phyloP scores from a whole-genome alignment of 140 eudicot species.

The Stevia rebaudiana region DNA sequence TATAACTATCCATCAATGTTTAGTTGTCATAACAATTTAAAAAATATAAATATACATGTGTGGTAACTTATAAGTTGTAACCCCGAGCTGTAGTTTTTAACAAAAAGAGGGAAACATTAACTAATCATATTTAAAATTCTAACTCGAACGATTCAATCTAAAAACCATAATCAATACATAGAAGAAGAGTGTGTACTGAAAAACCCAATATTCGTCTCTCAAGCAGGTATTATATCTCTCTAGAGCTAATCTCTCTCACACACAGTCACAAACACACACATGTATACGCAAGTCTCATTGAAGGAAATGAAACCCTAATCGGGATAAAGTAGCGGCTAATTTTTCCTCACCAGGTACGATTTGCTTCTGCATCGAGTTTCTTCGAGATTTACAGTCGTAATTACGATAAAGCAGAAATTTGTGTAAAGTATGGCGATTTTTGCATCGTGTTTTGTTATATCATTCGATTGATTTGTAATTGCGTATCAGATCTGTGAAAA shows the following conservation, averaged over 20 bases:
- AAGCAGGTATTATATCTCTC: slow-evolving; percentile 15
- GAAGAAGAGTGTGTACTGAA: slow-evolving; percentile 29
- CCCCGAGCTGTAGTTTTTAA: neutral
- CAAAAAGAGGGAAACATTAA: slow-evolving; percentile 23
- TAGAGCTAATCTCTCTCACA: slow-evolving; percentile 22
- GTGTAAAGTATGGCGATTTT: neutral
- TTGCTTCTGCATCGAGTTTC: slow-evolving; percentile 15
- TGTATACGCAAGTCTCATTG: neutral
- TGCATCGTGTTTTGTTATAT: slow-evolving; percentile 2
- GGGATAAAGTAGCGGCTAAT: slow-evolving; percentile 18
- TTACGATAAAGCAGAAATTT: slow-evolving; percentile 2
- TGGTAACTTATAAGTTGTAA: no score
- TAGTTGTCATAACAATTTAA: no score
- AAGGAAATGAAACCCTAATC: slow-evolving; percentile 28
- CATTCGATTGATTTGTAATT: slow-evolving; percentile 11
- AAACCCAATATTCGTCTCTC: slow-evolving; percentile 32
- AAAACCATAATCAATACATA: slow-evolving; percentile 28
- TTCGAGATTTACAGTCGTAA: slow-evolving; percentile 7
- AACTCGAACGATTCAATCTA: slow-evolving; percentile 29
- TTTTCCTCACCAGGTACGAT: slow-evolving; percentile 21
- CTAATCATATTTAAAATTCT: slow-evolving; percentile 15
- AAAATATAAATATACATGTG: no score
- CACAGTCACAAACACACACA: slow-evolving; percentile 11
- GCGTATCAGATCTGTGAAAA: slow-evolving; percentile 22
- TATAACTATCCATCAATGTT: no score